Base-by-base conservation (phyloP, 2,329 filamentous ascomycete species). In the Fusarium bactridioides region DNA sequence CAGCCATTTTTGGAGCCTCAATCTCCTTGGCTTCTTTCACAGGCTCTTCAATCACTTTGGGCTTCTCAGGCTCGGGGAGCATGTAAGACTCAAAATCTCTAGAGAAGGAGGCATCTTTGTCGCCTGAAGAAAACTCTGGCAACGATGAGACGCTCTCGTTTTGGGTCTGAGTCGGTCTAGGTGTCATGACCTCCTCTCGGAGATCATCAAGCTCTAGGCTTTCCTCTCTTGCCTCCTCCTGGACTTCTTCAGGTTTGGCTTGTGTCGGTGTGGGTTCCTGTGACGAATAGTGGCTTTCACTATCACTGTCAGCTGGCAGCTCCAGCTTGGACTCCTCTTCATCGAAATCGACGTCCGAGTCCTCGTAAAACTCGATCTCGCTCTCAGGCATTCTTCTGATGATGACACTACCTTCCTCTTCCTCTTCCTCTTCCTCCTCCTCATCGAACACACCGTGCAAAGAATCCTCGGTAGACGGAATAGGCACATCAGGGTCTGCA, bases 401-500 rank as follows among this genome's bases (percentile, higher is more conserved):
- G 53, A 92, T 86, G 59, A 92, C 86, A 65, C 90, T 91, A 31
- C 85, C 57, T 31, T 67, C 63, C 21, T 86, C 87, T 27, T 68
- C 63, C 21, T 86, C 87, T 27, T 68, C 64, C 21, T 86, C 87
- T 48, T 86, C 87, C 45, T 87, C 87, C 51, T 87, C 86, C 29
- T 85, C 84, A 43, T 87, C 69, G 4, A 84, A 82, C 25, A 85
- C 82, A 7, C 85, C 82, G 18, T 86, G 80, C 43, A 89, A 84
- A 4, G 87, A 89, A 73, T 90, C 90, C 81, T 98, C 95, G 19
- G 94, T 92, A 40, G 94, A 97, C 25, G 94, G 95, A 74, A 98
- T 94, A 0, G 95, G 93, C 44, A 96, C 89, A 80, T 98, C 95
- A 11, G 95, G 95, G 79, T 98, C 94, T 67, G 94, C 87, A 37